Evolutionary conservation across 2,329 filamentous ascomycete genomes (phyloP), one percentile per base, ranked within the genome.

Genomic region (Neofusicoccum umdonicola): DNA sequence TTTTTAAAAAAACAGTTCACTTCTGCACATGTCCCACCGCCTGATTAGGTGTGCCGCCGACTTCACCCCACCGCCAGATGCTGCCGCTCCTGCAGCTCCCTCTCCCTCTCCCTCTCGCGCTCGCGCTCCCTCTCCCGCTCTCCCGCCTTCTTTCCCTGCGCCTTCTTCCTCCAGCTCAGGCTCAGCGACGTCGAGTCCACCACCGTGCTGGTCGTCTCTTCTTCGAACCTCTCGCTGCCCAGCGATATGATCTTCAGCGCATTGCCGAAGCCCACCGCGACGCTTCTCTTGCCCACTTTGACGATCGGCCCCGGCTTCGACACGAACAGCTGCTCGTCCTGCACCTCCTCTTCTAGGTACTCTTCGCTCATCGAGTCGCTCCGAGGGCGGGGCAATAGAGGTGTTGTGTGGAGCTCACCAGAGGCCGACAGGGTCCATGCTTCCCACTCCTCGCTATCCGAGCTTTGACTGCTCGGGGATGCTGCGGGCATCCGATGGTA

Each of bases 221-320:
- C 77, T 48, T 88, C 86, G 69, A 89, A 90, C 37, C 85, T 80
- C 71, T 90, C 88, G 67, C 86, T 83, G 5, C 88, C 89, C 5
- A 89, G 80, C 1, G 85, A 86, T 64, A 93, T 83, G 58, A 93
- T 79, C 76, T 92, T 93, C 70, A 93, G 82, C 1, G 86, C 82
- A 68, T 92, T 90, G 12, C 90, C 91, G 66, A 93, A 87, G 0
- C 85, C 89, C 35, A 93, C 84, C 0, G 87, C 90, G 3, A 91
- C 82, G 58, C 88, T 89, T 51, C 83, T 82, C 54, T 84, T 83
- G 12, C 90, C 90, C 1, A 92, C 78, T 61, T 80, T 80, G 1
- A 82, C 81, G 64, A 90, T 85, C 0, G 90, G 90, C 0, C 90
- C 91, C 1, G 90, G 79, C 51, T 83, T 82, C 2, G 85, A 85